Percentiles rank a stretch among this genome's conserved stretches.
Conservation (phyloP, 1,284 basidiomycete genomes). For the Pisolithus thermaeus region DNA sequence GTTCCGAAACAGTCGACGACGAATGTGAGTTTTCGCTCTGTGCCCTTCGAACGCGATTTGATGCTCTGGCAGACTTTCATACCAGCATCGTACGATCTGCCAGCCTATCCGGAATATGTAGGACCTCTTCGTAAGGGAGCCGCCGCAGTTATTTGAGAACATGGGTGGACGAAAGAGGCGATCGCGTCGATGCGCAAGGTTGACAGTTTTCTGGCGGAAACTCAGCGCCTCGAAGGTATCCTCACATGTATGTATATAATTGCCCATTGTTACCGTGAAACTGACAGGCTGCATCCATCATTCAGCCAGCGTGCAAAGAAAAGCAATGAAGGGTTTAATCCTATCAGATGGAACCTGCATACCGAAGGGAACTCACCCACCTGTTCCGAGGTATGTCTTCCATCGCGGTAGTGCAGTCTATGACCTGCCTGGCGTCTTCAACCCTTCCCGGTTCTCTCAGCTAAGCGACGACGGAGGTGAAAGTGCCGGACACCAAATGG, state of each 20-base stretch:
- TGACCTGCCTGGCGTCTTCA: slow-evolving; percentile 21
- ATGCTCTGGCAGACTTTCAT: slow-evolving; percentile 23
- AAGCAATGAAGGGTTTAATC: slow-evolving; percentile 31
- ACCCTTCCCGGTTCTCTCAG: slow-evolving; percentile 29
- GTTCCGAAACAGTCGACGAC: slow-evolving; percentile 5
- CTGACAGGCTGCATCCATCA: neutral
- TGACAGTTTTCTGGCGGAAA: slow-evolving; percentile 45
- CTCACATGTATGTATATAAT: slow-evolving; percentile 16
- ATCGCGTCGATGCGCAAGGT: slow-evolving; percentile 37
- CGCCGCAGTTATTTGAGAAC: slow-evolving; percentile 28
- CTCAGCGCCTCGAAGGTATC: slow-evolving; percentile 29
- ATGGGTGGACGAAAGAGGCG: slow-evolving; percentile 41
- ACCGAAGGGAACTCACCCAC: slow-evolving; percentile 31
- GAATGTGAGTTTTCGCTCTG: slow-evolving; percentile 7
- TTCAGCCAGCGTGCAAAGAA: slow-evolving; percentile 30
- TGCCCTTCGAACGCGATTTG: neutral
- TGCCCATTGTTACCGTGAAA: neutral
- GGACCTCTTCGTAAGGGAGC: slow-evolving; percentile 39
- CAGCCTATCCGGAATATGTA: slow-evolving; percentile 33
- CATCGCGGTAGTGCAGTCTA: slow-evolving; percentile 27
- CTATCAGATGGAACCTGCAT: slow-evolving; percentile 38
- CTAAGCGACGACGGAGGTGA: slow-evolving; percentile 11
- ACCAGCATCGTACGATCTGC: slow-evolving; percentile 33
- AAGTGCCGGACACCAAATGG: slow-evolving; percentile 13
- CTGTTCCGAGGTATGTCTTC: slow-evolving; percentile 16